Conservation (phyloP, 1,139 yeast genomes). For the Spencermartinsiella ligniputridi region DNA sequence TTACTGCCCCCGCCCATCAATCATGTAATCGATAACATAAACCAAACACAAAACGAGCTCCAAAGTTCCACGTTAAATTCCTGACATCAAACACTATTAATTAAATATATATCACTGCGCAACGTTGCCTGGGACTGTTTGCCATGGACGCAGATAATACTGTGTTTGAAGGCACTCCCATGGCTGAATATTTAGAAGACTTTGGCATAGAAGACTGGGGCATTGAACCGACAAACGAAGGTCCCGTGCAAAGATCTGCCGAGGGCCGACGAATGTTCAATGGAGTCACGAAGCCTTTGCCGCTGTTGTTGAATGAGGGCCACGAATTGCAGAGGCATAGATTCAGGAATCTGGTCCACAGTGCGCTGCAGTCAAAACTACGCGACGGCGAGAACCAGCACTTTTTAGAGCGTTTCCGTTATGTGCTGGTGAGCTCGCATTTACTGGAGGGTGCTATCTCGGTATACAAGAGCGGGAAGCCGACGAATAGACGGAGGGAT, state of each 20-base stretch:
- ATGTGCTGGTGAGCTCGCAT: conserved; percentile 41
- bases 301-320: conserved; percentile 22
- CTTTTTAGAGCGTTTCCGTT: conserved; percentile 44
- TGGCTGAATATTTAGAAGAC: conserved; percentile 29
- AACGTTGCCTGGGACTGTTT: too few relatives aligned
- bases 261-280: conserved; percentile 8
- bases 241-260: conserved; percentile 5
- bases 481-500: conserved; percentile 15
- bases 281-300: conserved; percentile 14
- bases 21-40: too few relatives aligned
- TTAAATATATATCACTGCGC: too few relatives aligned
- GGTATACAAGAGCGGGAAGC: not conserved
- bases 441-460: conserved; percentile 35
- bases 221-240: conserved; percentile 19
- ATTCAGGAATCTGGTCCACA: conserved; percentile 23
- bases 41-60: too few relatives aligned
- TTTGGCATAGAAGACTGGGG: conserved; percentile 32
- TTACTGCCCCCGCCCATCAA: too few relatives aligned
- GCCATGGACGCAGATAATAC: conserved; percentile 5
- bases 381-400: conserved; percentile 30
- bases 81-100: too few relatives aligned
- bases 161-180: conserved; percentile 32
- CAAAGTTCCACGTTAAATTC: too few relatives aligned
- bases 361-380: conserved; percentile 28
- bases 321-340: conserved; percentile 21